A percentile compares a stretch with the other conserved stretches of the same genome.
phyloP scores from a whole-genome alignment of 805 yeast species.

The Ogataea nitratoaversa region DNA sequence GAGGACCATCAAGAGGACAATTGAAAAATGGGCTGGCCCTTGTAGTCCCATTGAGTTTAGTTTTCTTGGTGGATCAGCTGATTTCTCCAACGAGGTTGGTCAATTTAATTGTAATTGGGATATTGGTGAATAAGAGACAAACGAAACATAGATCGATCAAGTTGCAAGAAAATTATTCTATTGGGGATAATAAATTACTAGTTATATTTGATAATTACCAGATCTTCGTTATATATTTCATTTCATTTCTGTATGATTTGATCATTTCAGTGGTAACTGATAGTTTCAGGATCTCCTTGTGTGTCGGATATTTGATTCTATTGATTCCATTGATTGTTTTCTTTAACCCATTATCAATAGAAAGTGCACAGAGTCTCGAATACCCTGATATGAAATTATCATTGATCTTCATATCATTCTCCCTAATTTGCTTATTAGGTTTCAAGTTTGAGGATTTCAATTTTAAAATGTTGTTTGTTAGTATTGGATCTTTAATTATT shows the following conservation, averaged over 20 bases:
- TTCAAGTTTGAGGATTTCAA: conserved; percentile 18
- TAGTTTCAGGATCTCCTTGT: neutral
- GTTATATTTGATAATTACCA: conserved; percentile 15
- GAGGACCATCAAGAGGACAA: neutral
- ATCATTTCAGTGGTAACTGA: neutral
- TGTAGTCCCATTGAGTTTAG: conserved; percentile 13
- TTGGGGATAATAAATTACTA: conserved; percentile 9
- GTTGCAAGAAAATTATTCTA: conserved; percentile 16
- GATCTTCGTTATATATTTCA: conserved; percentile 11
- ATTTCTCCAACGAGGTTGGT: conserved; percentile 26
- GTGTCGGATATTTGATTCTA: conserved; percentile 18
- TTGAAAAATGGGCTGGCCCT: conserved; percentile 1
- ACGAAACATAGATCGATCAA: conserved; percentile 14
- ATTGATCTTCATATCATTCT: conserved; percentile 4
- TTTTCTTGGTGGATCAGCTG: conserved; percentile 21
- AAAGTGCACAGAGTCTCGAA: neutral
- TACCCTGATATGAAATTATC: conserved; percentile 13
- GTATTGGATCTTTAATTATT: conserved; percentile 28
- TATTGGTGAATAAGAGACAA: conserved; percentile 12
- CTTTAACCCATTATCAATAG: conserved; percentile 11
- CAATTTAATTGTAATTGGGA: conserved; percentile 20
- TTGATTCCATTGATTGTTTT: conserved; percentile 19
- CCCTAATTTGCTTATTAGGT: conserved; percentile 8
- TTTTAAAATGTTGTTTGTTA: conserved; percentile 27
- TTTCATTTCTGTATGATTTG: conserved; percentile 15